Percentiles rank a stretch among this genome's conserved stretches.
Conservation (phyloP, 2,329 filamentous ascomycete genomes). For the Trichoderma guizhouense region DNA sequence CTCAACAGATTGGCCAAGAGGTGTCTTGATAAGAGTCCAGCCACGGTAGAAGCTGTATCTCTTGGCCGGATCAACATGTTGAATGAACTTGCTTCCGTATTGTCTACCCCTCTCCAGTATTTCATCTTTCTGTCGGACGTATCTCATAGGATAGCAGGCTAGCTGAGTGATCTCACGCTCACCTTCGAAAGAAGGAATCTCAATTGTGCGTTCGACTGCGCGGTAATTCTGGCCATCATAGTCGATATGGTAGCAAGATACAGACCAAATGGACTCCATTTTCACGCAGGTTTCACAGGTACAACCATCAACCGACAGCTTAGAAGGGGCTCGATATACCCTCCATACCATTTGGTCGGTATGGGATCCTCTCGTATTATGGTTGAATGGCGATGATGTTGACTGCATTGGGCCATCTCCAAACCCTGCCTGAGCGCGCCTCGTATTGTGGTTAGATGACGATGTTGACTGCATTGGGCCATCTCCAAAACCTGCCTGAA, state of each 20-base stretch:
- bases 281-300: neutral
- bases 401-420: neutral
- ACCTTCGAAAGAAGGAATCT: constrained; percentile 7
- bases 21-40: constrained; percentile 12
- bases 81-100: neutral
- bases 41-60: constrained; percentile 12
- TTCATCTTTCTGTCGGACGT: constrained; percentile 5
- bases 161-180: constrained; percentile 12
- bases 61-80: constrained; percentile 1
- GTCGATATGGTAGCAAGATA: constrained; percentile 15
- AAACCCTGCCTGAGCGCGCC: neutral
- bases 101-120: constrained; percentile 1
- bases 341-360: constrained; percentile 13
- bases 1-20: neutral
- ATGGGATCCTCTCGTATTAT: neutral
- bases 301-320: neutral
- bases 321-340: neutral
- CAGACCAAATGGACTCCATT: neutral
- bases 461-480: neutral
- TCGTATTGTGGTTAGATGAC: neutral
- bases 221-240: constrained; percentile 13
- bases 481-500: neutral
- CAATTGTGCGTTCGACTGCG: neutral
- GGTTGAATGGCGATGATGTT: neutral
- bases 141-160: constrained; percentile 13